phyloP scores from a whole-genome alignment of 345 rosid species.

The Conringia planisiliqua region DNA sequence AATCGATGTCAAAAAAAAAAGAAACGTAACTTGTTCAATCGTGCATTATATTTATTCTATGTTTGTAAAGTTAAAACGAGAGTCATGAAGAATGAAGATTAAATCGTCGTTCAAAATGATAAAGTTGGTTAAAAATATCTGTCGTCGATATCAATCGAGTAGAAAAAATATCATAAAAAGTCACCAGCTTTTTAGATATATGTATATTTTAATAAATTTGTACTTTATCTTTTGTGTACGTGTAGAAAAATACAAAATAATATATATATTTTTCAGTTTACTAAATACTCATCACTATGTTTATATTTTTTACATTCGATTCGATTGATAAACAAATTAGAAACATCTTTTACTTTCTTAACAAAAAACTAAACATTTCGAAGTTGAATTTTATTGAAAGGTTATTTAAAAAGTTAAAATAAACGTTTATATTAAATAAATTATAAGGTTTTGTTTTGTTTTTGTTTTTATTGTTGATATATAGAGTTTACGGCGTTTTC shows the following conservation, averaged over 20 bases:
- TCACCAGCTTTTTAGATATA: neutral
- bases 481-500: too few species aligned
- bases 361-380: neutral
- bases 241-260: neutral
- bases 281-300: neutral
- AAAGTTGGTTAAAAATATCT: neutral
- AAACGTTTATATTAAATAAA: too few species aligned
- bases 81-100: neutral
- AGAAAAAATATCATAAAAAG: neutral
- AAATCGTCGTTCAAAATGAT: neutral
- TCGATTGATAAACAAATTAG: neutral
- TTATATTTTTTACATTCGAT: neutral
- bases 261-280: neutral
- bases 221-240: neutral
- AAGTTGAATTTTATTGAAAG: neutral
- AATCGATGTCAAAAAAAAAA: too few species aligned
- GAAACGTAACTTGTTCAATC: neutral
- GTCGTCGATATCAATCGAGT: neutral
- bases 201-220: neutral
- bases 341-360: neutral
- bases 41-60: neutral
- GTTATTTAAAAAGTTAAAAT: too few species aligned
- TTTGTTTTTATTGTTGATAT: too few species aligned
- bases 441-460: too few species aligned
- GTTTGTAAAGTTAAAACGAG: neutral